phyloP scores from a whole-genome alignment of 345 rosid genomes.

The Aquilaria sinensis region DNA sequence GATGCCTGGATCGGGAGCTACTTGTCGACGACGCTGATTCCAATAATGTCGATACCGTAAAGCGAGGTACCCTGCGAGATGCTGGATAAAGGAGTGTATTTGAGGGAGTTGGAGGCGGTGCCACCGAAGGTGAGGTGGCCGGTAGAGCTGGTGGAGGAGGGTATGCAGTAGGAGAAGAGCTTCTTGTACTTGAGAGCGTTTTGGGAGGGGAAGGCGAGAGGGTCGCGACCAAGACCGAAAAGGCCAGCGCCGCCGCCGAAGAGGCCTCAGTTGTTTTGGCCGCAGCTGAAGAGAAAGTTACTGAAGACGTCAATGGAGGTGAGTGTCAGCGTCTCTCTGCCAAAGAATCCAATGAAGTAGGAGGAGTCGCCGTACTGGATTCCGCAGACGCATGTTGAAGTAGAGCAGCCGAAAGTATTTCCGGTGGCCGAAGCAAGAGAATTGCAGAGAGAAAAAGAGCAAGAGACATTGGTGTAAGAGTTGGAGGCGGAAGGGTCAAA shows the following conservation, averaged over 20 bases:
- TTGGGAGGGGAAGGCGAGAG: constrained; percentile 58
- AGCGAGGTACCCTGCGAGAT: constrained; percentile 31
- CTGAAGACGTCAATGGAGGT: constrained; percentile 35
- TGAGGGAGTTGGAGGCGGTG: constrained; percentile 25
- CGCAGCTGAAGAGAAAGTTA: constrained; percentile 62
- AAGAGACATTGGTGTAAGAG: constrained; percentile 52
- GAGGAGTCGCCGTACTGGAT: constrained; percentile 76
- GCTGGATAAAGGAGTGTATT: constrained; percentile 66
- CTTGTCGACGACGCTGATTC: constrained; percentile 43
- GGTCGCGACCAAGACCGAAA: constrained; percentile 71
- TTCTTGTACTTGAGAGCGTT: constrained; percentile 47
- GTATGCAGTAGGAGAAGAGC: constrained; percentile 79
- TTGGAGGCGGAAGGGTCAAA: constrained; percentile 42
- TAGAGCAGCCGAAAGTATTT: constrained; percentile 30
- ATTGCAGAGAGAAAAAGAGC: constrained; percentile 34
- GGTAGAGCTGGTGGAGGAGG: constrained; percentile 48
- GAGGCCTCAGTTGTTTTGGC: constrained; percentile 64
- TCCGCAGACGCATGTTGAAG: constrained; percentile 58
- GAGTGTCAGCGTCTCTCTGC: constrained; percentile 47
- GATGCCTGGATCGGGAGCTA: constrained; percentile 36
- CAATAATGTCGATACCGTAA: constrained; percentile 55
- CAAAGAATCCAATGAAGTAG: constrained; percentile 55
- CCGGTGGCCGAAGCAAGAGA: constrained; percentile 39
- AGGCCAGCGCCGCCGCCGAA: constrained; percentile 60
- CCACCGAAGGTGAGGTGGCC: constrained; percentile 65